These are phyloP conservation scores for Canavalia ensiformis DNA, from an alignment of 306 rosid genomes.

Conservation along the genomic window DNA sequence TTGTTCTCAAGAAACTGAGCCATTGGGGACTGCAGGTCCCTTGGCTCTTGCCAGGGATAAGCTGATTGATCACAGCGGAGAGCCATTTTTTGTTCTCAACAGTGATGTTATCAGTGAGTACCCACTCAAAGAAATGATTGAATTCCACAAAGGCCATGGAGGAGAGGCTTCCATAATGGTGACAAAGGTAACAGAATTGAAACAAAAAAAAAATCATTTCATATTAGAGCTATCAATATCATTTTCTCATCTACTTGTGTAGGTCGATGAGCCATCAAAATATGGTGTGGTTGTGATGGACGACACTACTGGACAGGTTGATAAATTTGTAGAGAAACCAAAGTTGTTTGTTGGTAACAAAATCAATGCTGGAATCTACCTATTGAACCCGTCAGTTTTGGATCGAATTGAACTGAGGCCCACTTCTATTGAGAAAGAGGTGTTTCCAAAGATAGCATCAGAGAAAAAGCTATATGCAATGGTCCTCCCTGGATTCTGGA, in stretches of 20 bases:
- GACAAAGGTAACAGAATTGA: slow-evolving; percentile 76
- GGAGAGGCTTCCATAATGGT: slow-evolving; percentile 99
- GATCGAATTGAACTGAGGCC: slow-evolving; percentile 90
- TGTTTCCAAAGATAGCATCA: slow-evolving; percentile 90
- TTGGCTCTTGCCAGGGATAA: slow-evolving; percentile 99
- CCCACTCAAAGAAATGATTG: slow-evolving; percentile 91
- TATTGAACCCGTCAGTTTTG: slow-evolving; percentile 87
- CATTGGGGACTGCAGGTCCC: slow-evolving; percentile 98
- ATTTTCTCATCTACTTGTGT: slow-evolving; percentile 46
- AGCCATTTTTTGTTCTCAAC: slow-evolving; percentile 97
- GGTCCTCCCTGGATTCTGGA: slow-evolving; percentile 99
- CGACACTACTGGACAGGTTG: slow-evolving; percentile 90
- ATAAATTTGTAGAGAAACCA: slow-evolving; percentile 95
- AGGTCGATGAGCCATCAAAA: slow-evolving; percentile 99
- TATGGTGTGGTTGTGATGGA: slow-evolving; percentile 98
- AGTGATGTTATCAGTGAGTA: slow-evolving; percentile 98
- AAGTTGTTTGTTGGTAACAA: slow-evolving; percentile 97
- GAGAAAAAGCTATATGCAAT: slow-evolving; percentile 87
- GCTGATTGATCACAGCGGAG: slow-evolving; percentile 76
- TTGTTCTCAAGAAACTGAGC: slow-evolving; percentile 99
- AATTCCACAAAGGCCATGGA: slow-evolving; percentile 90
- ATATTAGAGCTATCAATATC: slow-evolving; percentile 15
- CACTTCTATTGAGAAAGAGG: slow-evolving; percentile 98
- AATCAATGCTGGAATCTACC: slow-evolving; percentile 97
- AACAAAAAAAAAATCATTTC: neutral